Conservation (phyloP, 768 basidiomycete genomes). For the Lepiota subincarnata region DNA sequence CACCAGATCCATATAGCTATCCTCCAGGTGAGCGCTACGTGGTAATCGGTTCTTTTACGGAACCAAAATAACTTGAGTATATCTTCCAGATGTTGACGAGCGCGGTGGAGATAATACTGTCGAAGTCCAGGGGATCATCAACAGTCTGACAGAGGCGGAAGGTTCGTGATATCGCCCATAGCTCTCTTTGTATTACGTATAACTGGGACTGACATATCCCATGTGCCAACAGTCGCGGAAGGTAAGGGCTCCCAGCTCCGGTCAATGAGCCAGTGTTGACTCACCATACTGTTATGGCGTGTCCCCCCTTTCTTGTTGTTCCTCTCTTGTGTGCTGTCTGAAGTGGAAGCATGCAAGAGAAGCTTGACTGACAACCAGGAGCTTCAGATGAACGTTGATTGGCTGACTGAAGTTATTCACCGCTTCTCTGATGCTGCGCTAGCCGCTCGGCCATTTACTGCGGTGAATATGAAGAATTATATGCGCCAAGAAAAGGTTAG, state of each 20-base stretch:
- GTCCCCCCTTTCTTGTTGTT: not conserved
- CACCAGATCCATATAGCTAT: constrained; percentile 35
- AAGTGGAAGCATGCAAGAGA: constrained; percentile 67
- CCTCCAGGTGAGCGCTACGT: constrained; percentile 32
- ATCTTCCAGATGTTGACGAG: constrained; percentile 54
- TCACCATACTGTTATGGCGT: not conserved
- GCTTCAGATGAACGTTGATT: constrained; percentile 66
- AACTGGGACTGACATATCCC: constrained; percentile 17
- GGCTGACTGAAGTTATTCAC: constrained; percentile 71
- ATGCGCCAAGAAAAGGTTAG: constrained; percentile 63
- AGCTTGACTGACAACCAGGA: constrained; percentile 49
- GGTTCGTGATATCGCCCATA: constrained; percentile 40
- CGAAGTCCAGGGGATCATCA: constrained; percentile 64
- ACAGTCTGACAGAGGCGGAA: constrained; percentile 62
- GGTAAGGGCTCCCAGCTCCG: constrained; percentile 33
- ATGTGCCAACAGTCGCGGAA: constrained; percentile 43
- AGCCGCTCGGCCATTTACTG: constrained; percentile 50
- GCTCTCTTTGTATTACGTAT: constrained; percentile 16
- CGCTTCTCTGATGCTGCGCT: constrained; percentile 68
- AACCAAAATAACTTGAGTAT: not conserved
- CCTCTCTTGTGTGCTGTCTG: not conserved
- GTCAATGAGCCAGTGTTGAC: not conserved
- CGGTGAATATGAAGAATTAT: constrained; percentile 60
- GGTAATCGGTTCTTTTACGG: not conserved
- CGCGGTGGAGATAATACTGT: constrained; percentile 67